Evolutionary conservation across 2,329 filamentous ascomycete species (phyloP), one percentile per base, ranked within the genome.

Genomic region (Elsinoe ampelina): DNA sequence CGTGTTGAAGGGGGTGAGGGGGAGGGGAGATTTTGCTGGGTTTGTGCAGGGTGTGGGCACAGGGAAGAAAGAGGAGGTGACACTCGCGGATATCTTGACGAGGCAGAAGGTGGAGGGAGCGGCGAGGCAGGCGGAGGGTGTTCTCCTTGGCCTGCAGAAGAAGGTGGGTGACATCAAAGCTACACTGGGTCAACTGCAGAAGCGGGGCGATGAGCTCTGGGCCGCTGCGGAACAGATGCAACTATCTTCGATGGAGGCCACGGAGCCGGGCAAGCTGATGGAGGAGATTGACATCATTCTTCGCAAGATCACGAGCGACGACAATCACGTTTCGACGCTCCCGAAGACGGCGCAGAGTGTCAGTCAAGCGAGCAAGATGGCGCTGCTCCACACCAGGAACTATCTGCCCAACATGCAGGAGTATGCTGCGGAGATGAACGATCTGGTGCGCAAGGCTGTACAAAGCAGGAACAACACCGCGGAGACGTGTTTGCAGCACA

Each of bases 301-400:
- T 54, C 89, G 84, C 64, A 96, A 96, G 71, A 87, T 98, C 51
- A 83, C 85, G 48, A 87, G 85, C 5, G 93, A 97, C 70, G 88
- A 89, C 66, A 85, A 90, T 63, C 85, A 88, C 62, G 82, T 89
- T 10, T 75, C 89, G 43, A 78, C 80, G 5, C 84, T 90, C 61
- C 75, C 82, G 1, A 81, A 82, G 61, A 84, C 84, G 39, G 75
- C 84, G n/a, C 85, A 84, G 63, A 79, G 80, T 3, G 72, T 83
- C 38, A 75, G 80, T 5, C 79, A 80, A 61, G 78, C 81, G 12
- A 84, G 82, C 11, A 81, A 84, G 64, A 82, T 84, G 71, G 83
- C 82, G 15, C 72, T 84, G 13, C 73, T 79, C 20, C 82, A 85
- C 63, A 85, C 82, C 1, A 75, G 80, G 54, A 83, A 84, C 58